Conservation (phyloP, 2,329 filamentous ascomycete species). For the Pleurostoma richardsiae region DNA sequence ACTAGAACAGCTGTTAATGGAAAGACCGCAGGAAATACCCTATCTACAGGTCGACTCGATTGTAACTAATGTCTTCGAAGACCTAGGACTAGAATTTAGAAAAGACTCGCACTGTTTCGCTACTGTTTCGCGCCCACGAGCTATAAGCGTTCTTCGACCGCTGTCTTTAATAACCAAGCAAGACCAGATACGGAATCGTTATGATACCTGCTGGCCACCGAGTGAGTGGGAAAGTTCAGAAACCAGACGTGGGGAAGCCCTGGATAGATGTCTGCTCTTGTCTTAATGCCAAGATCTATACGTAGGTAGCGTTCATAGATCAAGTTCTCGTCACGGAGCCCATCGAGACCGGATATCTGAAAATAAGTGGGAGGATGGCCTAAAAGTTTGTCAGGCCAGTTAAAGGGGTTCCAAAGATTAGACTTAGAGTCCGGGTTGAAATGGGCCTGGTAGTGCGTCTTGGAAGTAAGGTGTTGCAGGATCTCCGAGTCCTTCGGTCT, state of each 20-base stretch:
- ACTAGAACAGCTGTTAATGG: no score
- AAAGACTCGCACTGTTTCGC: no score
- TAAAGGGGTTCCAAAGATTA: background rate
- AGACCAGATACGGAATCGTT: background rate
- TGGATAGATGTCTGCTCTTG: slow-evolving; percentile 20
- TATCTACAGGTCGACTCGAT: no score
- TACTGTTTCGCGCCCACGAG: no score
- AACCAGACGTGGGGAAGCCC: slow-evolving; percentile 24
- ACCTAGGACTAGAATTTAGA: no score
- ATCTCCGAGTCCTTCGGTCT: background rate
- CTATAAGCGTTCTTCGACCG: no score
- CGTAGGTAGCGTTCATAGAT: slow-evolving; percentile 21
- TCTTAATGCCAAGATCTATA: slow-evolving; percentile 18
- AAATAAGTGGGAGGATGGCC: slow-evolving; percentile 16
- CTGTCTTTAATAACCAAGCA: background rate
- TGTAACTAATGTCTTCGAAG: no score
- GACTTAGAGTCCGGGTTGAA: background rate
- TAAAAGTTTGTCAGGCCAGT: background rate
- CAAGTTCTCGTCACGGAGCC: slow-evolving; percentile 20
- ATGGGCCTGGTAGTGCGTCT: background rate
- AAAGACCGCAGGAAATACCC: no score
- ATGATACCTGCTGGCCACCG: background rate
- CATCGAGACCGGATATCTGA: slow-evolving; percentile 22
- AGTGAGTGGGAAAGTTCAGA: slow-evolving; percentile 4
- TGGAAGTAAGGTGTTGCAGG: background rate